Percentiles rank a stretch among this genome's conserved stretches.
These are phyloP conservation scores for Alternaria novae-zelandiae DNA, from an alignment of 2,329 filamentous ascomycete species.

Conservation along the genomic window DNA sequence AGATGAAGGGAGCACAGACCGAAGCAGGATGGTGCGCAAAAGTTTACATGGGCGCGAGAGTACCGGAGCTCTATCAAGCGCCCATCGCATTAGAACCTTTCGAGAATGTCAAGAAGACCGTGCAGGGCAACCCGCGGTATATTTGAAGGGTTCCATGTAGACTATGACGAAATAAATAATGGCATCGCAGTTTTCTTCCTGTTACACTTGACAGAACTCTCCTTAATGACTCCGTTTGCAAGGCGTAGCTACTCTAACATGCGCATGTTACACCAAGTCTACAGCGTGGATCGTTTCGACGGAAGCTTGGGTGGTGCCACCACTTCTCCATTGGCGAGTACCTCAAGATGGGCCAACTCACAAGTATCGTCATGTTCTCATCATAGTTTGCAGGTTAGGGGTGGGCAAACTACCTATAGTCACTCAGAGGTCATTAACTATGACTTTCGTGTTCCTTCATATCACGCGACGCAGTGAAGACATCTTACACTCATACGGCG, in stretches of 20 bases:
- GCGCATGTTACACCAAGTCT: background rate
- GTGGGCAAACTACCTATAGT: background rate
- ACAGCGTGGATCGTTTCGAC: background rate
- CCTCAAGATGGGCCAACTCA: background rate
- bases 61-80: conserved; percentile 40
- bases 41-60: conserved; percentile 36
- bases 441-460: background rate
- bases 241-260: background rate
- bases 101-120: conserved; percentile 33
- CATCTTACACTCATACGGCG: background rate
- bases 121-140: conserved; percentile 27
- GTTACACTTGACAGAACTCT: background rate
- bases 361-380: background rate
- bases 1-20: conserved; percentile 31
- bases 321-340: background rate
- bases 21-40: conserved; percentile 41
- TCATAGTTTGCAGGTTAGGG: background rate
- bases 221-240: background rate
- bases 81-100: conserved; percentile 35
- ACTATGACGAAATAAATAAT: background rate
- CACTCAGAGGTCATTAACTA: background rate
- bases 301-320: background rate
- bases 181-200: background rate
- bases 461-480: background rate
- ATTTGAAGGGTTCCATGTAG: conserved; percentile 15